These are phyloP conservation scores for Peltaster fructicola DNA, from an alignment of 2,329 filamentous ascomycete genomes.

Conservation along the genomic window DNA sequence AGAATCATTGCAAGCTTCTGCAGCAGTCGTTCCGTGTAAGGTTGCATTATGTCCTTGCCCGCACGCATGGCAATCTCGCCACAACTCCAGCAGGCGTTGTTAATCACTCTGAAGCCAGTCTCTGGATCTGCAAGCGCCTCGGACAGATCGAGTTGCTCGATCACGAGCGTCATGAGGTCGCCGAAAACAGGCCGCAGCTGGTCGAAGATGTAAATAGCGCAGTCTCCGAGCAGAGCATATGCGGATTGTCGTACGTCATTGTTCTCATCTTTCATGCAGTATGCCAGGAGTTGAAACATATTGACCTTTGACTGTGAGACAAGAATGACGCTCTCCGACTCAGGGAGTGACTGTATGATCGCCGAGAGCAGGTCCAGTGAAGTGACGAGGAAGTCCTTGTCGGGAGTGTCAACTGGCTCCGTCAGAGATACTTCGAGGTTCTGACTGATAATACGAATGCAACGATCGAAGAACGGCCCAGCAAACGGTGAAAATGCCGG, in stretches of 20 bases:
- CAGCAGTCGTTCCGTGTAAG: slow-evolving; percentile 61
- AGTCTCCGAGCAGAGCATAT: slow-evolving; percentile 87
- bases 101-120: slow-evolving; percentile 76
- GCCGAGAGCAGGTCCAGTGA: slow-evolving; percentile 85
- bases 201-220: slow-evolving; percentile 76
- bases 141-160: slow-evolving; percentile 65
- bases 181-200: slow-evolving; percentile 60
- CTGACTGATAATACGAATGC: slow-evolving; percentile 76
- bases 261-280: slow-evolving; percentile 80
- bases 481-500: slow-evolving; percentile 72
- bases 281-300: slow-evolving; percentile 77
- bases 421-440: slow-evolving; percentile 70
- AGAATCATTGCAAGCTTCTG: slow-evolving; percentile 66
- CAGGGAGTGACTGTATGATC: slow-evolving; percentile 75
- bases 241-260: slow-evolving; percentile 93
- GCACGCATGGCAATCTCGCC: slow-evolving; percentile 80
- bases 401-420: slow-evolving; percentile 49
- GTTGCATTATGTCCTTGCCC: slow-evolving; percentile 51
- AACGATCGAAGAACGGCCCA: slow-evolving; percentile 68
- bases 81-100: slow-evolving; percentile 95
- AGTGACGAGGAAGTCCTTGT: slow-evolving; percentile 94
- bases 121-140: slow-evolving; percentile 62
- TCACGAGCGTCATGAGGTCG: slow-evolving; percentile 60
- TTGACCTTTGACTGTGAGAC: slow-evolving; percentile 58
- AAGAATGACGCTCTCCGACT: slow-evolving; percentile 55